Evolutionary conservation across 2,329 filamentous ascomycete species (phyloP), one percentile per base, ranked within the genome.

Genomic region (Hypoxylon sp.): DNA sequence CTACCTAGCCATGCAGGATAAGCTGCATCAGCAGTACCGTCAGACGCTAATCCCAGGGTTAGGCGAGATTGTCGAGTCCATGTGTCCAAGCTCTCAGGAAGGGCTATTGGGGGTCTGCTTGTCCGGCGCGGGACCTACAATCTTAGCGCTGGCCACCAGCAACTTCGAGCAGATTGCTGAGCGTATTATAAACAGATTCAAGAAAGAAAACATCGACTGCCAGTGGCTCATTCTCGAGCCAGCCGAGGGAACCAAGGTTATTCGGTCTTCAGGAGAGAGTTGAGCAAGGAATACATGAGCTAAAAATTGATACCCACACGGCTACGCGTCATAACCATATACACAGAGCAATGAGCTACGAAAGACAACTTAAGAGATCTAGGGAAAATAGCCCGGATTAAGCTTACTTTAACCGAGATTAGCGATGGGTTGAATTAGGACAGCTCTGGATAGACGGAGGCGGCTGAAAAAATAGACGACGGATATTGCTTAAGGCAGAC

Each of bases 1-100:
- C 78, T 96, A 96, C 82, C 89, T 96, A 50, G 95, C 94, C 48
- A 99, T 99, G 96, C 96, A 98, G 81, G 96, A 99, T 83, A 97
- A 94, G 81, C 89, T 99, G 66, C 96, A 99, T 82, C 96, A 99
- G 80, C 96, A 94, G 45, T 98, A 99, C 83, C 91, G 96, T 57
- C 91, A 96, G 80, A 91, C 87, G 1, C 87, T 99, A 67, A 97
- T 99, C 72, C 96, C 96, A 0, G 96, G 95, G 0, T 85, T 99
- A 61, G 91, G 92, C 14, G 91, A 97, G 77, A 95, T 99, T 57
- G 88, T 99, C 55, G 88, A 93, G 78, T 95, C 91, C 65, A 94
- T 98, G 83, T 97, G 92, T 9, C 96, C 95, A 27, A 87, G 88
- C 75, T 91, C 91, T 4, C 93, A 97, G 77, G 90, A 92, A 1